Conservation (phyloP, 352 stramenopile genomes). For the Phytophthora sp. region DNA sequence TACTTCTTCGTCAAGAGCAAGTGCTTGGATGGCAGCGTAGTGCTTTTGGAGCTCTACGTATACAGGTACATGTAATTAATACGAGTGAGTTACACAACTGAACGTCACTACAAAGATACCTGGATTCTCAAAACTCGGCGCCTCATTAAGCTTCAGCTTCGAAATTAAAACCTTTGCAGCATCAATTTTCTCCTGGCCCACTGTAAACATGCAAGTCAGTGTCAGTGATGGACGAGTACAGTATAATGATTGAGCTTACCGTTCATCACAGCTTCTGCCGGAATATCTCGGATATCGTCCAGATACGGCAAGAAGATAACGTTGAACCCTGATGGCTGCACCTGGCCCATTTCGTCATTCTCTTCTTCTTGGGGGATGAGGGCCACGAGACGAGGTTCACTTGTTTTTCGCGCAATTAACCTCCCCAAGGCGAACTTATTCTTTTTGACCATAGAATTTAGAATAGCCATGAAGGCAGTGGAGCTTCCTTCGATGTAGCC, state of each 20-base stretch:
- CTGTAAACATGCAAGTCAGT: slow-evolving; percentile 23
- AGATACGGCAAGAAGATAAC: slow-evolving; percentile 83
- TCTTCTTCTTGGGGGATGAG: slow-evolving; percentile 81
- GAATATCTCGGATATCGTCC: slow-evolving; percentile 81
- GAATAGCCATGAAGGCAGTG: slow-evolving; percentile 70
- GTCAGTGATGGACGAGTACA: too few relatives aligned
- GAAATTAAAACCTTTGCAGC: slow-evolving; percentile 71
- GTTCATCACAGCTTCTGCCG: slow-evolving; percentile 42
- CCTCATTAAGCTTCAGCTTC: slow-evolving; percentile 70
- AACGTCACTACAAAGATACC: slow-evolving; percentile 46
- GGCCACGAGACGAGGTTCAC: slow-evolving; percentile 75
- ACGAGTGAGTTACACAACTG: too few relatives aligned
- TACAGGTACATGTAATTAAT: too few relatives aligned
- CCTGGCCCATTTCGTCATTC: slow-evolving; percentile 77
- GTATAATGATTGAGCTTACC: slow-evolving; percentile 34
- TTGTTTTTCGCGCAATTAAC: slow-evolving; percentile 77
- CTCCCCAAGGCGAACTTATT: slow-evolving; percentile 71
- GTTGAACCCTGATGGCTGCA: slow-evolving; percentile 79
- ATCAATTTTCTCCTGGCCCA: slow-evolving; percentile 60
- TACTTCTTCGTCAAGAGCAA: slow-evolving; percentile 74
- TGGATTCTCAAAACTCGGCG: slow-evolving; percentile 86
- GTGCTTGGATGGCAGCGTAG: slow-evolving; percentile 79
- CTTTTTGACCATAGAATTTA: slow-evolving; percentile 71
- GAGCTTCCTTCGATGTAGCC: slow-evolving; percentile 80
- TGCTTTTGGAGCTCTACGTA: slow-evolving; percentile 85